Base-by-base conservation (phyloP, 1,284 basidiomycete genomes). In the Moesziomyces sp. region DNA sequence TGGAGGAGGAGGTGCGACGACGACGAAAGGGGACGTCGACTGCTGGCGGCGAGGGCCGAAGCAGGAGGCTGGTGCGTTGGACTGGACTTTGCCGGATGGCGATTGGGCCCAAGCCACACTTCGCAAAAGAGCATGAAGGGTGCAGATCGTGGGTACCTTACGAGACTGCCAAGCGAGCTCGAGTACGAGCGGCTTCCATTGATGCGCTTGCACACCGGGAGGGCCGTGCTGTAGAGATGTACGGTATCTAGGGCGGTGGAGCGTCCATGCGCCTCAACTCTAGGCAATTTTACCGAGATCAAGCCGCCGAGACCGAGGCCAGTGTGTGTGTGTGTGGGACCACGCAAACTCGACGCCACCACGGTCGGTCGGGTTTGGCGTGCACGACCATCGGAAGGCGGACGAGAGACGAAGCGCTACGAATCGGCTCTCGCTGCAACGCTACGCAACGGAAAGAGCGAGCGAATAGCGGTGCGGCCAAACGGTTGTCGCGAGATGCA, bases 91-190 rank as follows among this genome's bases (percentile, higher is more conserved):
- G 30, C n/a, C 35, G 9, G 30, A 38, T 18, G 40, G 7, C 18
- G 47, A 13, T 46, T 21, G 30, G 38, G 23, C 26, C 45, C 35
- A 52, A 52, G 57, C 57, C 57, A 59, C 57, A 45, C 38, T 40
- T 43, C 42, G 46, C 26, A 28, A 5, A 35, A n/a, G 30, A 52
- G 50, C 57, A 52, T 59, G 45, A 30, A 46, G 23, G 19, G 45
- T 59, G 57, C 50, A 48, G 57, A 59, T 59, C 57, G 57, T 59
- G 57, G 50, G 57, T 52, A 48, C 45, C 40, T 52, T 35, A 50
- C 18, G 30, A n/a, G 10, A 38, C 28, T 30, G 51, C 51, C 51
- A 30, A 52, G 51, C 18, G 38, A 52, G 42, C 51, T 16, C 9
- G 10, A 4, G 10, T 8, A 9, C 18, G 42, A 18, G 24, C 23